Evolutionary conservation across 345 rosid genomes (phyloP).

Genomic region (Erysimum cheiranthoides): DNA sequence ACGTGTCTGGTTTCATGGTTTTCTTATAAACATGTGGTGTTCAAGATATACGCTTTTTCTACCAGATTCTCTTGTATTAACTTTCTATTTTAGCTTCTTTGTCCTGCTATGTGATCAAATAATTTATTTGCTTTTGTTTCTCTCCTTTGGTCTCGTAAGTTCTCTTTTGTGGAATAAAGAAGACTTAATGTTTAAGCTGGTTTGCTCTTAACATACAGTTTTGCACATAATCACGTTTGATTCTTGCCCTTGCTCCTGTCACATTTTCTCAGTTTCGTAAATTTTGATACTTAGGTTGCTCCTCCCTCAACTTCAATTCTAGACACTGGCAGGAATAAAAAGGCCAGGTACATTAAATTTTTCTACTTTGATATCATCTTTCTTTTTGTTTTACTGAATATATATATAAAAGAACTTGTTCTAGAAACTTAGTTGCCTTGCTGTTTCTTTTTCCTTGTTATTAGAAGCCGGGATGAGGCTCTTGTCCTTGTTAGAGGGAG

Average conservation of each 20-base stretch:
- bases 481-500: slow-evolving; percentile 62
- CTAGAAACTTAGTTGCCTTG: slow-evolving; percentile 25
- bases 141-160: background rate
- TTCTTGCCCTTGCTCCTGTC: slow-evolving; percentile 21
- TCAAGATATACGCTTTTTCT: background rate
- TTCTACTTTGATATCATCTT: background rate
- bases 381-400: background rate
- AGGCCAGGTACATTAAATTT: slow-evolving; percentile 54
- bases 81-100: slow-evolving; percentile 12
- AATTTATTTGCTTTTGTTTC: slow-evolving; percentile 12
- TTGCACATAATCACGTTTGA: slow-evolving; percentile 1
- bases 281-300: slow-evolving; percentile 54
- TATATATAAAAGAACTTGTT: background rate
- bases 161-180: slow-evolving; percentile 18
- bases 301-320: slow-evolving; percentile 57
- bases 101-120: background rate
- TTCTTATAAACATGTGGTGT: background rate
- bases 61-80: background rate
- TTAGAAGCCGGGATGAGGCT: slow-evolving; percentile 57
- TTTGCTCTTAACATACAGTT: slow-evolving; percentile 10
- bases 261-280: slow-evolving; percentile 23
- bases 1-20: background rate
- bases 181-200: slow-evolving; percentile 9
- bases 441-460: slow-evolving; percentile 45
- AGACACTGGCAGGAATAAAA: slow-evolving; percentile 62